Conservation (phyloP, 2,329 filamentous ascomycete genomes). For the Trichoderma asperellum region DNA sequence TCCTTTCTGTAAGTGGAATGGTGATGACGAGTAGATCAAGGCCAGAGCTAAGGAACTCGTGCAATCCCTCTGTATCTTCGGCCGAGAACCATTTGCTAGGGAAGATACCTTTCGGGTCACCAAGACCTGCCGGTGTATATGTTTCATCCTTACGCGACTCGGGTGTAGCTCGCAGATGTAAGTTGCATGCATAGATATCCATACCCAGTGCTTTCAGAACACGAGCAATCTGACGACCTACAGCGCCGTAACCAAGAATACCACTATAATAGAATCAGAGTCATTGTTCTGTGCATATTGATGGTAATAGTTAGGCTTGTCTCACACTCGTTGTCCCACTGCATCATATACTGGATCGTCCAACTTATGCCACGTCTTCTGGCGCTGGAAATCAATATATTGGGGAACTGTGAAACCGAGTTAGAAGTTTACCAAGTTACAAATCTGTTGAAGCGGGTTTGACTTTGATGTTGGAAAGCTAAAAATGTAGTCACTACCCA, state of each 20-base stretch:
- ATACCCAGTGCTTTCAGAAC: slow-evolving; percentile 69
- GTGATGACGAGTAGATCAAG: slow-evolving; percentile 59
- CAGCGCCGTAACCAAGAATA: slow-evolving; percentile 59
- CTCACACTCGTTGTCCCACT: slow-evolving; percentile 55
- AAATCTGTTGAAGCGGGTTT: neutral
- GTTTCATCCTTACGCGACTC: slow-evolving; percentile 66
- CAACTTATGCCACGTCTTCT: slow-evolving; percentile 49
- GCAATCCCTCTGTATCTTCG: slow-evolving; percentile 46
- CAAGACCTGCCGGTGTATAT: slow-evolving; percentile 70
- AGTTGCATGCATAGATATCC: slow-evolving; percentile 75
- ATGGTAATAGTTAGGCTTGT: neutral
- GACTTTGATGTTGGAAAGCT: slow-evolving; percentile 34
- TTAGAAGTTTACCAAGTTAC: neutral
- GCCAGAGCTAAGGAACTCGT: slow-evolving; percentile 54
- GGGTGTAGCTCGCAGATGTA: slow-evolving; percentile 67
- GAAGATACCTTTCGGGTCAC: slow-evolving; percentile 54
- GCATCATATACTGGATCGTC: slow-evolving; percentile 46
- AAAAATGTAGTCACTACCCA: slow-evolving; percentile 60
- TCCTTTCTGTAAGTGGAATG: slow-evolving; percentile 55
- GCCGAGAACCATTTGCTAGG: slow-evolving; percentile 58
- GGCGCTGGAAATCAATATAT: slow-evolving; percentile 36
- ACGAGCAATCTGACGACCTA: slow-evolving; percentile 57
- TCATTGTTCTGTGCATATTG: neutral
- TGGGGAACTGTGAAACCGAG: slow-evolving; percentile 32
- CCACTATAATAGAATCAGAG: slow-evolving; percentile 41